These are phyloP conservation scores for Sophora flavescens DNA, from an alignment of 306 rosid species.

Conservation along the genomic window DNA sequence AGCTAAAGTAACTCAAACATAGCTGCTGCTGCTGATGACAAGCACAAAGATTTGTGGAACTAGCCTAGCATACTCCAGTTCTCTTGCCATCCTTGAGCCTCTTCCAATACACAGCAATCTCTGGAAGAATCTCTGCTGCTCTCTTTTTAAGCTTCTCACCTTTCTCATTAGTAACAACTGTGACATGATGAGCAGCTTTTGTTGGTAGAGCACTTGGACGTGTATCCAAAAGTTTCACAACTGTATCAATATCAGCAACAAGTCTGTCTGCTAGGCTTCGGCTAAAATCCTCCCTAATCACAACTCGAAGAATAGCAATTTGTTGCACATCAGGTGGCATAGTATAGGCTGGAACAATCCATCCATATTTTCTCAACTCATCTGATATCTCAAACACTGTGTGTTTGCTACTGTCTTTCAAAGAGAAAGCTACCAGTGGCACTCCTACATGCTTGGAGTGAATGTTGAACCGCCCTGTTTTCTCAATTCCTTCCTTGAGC, in stretches of 20 bases:
- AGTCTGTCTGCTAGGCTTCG: conserved; percentile 78
- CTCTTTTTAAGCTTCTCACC: conserved; percentile 53
- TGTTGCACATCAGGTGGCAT: conserved; percentile 81
- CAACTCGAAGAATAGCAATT: conserved; percentile 79
- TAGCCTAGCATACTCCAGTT: conserved; percentile 70
- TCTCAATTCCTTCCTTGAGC: conserved; percentile 68
- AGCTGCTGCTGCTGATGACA: neutral
- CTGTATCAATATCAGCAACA: conserved; percentile 68
- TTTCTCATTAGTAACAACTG: conserved; percentile 50
- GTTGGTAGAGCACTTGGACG: conserved; percentile 45
- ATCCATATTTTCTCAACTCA: conserved; percentile 67
- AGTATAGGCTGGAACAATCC: conserved; percentile 94
- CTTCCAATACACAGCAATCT: conserved; percentile 65
- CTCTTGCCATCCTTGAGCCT: conserved; percentile 54
- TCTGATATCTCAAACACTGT: conserved; percentile 82
- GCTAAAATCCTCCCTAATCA: conserved; percentile 90
- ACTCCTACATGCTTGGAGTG: conserved; percentile 84
- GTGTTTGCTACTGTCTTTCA: conserved; percentile 81
- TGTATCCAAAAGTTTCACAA: conserved; percentile 61
- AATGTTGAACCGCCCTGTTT: conserved; percentile 68
- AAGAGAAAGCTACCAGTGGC: conserved; percentile 77
- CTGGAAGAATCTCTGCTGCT: conserved; percentile 50
- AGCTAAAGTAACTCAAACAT: conserved; percentile 8
- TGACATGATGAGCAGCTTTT: conserved; percentile 59
- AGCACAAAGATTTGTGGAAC: conserved; percentile 4